These are phyloP conservation scores for Chaetomiaceae sp. DNA, from an alignment of 2,329 filamentous ascomycete species.

Conservation along the genomic window DNA sequence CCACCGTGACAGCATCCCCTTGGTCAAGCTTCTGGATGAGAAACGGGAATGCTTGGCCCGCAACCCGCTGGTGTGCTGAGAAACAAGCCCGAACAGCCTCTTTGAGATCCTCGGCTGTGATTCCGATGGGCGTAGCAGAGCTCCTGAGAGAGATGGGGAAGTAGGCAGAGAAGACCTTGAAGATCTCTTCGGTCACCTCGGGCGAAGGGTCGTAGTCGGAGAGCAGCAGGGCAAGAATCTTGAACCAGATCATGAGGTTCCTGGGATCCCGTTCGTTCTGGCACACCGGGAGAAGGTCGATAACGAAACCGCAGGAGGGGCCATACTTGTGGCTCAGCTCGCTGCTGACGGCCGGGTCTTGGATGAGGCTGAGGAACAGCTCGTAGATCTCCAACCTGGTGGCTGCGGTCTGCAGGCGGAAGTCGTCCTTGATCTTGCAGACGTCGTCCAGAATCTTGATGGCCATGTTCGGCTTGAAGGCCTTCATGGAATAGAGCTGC, in stretches of 20 bases:
- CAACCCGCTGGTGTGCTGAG: conserved; percentile 43
- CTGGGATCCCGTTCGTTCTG: conserved; percentile 52
- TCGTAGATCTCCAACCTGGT: conserved; percentile 51
- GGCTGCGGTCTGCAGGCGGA: conserved; percentile 46
- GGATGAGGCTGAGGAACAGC: conserved; percentile 42
- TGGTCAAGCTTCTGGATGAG: conserved; percentile 54
- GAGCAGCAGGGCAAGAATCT: conserved; percentile 42
- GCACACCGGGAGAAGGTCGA: conserved; percentile 47
- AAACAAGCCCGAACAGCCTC: conserved; percentile 50
- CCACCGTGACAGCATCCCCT: conserved; percentile 52
- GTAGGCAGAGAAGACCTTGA: conserved; percentile 54
- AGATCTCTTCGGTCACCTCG: conserved; percentile 46
- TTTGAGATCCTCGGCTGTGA: conserved; percentile 55
- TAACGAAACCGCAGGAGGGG: conserved; percentile 42
- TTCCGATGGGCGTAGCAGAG: conserved; percentile 43
- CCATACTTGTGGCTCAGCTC: conserved; percentile 44
- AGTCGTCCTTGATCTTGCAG: conserved; percentile 51
- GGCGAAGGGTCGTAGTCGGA: conserved; percentile 41
- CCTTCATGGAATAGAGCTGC: conserved; percentile 44
- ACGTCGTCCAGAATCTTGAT: conserved; percentile 46
- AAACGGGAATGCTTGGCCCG: conserved; percentile 46
- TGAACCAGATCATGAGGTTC: conserved; percentile 55
- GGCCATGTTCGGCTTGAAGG: conserved; percentile 46
- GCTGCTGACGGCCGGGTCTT: conserved; percentile 38
- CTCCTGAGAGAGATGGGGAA: conserved; percentile 55